Conservation (phyloP, 2,329 filamentous ascomycete genomes). For the Cladosporium sp. region DNA sequence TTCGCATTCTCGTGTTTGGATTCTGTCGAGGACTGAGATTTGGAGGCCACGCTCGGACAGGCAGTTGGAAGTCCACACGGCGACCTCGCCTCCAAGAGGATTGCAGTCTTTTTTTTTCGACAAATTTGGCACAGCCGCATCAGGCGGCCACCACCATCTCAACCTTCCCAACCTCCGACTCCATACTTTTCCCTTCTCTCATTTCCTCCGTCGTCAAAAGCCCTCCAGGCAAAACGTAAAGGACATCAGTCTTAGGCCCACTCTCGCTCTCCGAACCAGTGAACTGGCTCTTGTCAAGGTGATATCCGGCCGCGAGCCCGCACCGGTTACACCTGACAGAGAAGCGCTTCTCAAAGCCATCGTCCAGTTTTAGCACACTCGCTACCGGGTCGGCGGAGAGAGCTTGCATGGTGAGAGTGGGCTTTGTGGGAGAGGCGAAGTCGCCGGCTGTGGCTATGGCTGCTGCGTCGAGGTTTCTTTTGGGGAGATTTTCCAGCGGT, state of each 20-base stretch:
- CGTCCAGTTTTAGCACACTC: slow-evolving; percentile 32
- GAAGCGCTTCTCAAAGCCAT: slow-evolving; percentile 64
- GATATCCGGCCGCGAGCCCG: slow-evolving; percentile 57
- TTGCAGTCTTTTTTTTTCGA: too few species aligned
- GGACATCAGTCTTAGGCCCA: slow-evolving; percentile 41
- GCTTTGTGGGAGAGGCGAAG: slow-evolving; percentile 15
- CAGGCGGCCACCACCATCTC: slow-evolving; percentile 4
- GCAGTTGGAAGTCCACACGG: too few species aligned
- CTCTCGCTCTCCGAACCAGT: slow-evolving; percentile 23
- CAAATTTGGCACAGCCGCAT: too few species aligned
- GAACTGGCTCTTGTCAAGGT: slow-evolving; percentile 52
- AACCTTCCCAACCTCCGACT: slow-evolving; percentile 14
- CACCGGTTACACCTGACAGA: slow-evolving; percentile 58
- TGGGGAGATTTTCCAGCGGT: slow-evolving; percentile 48
- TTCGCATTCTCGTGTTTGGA: too few species aligned
- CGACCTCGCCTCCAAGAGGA: too few species aligned
- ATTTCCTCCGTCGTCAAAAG: slow-evolving; percentile 56
- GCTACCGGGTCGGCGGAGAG: slow-evolving; percentile 14
- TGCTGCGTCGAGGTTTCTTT: slow-evolving; percentile 49
- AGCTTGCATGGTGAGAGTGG: slow-evolving; percentile 19
- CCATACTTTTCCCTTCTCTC: slow-evolving; percentile 37
- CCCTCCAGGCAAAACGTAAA: slow-evolving; percentile 59
- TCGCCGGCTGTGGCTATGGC: slow-evolving; percentile 39
- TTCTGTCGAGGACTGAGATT: too few species aligned
- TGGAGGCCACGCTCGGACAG: too few species aligned